phyloP scores from a whole-genome alignment of 306 rosid genomes.

The Acmispon strigosus region DNA sequence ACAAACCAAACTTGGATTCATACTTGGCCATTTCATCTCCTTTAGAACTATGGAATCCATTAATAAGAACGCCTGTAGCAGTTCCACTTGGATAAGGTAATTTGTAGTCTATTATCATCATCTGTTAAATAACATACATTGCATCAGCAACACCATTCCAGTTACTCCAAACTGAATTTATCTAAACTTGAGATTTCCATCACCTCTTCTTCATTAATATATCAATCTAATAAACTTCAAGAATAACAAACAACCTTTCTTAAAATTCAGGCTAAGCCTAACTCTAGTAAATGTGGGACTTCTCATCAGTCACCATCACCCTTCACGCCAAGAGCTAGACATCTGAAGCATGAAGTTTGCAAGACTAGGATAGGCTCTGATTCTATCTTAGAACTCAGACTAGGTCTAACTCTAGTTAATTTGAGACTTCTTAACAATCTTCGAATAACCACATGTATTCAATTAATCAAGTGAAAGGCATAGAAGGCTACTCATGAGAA shows the following conservation, averaged over 20 bases:
- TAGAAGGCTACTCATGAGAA: background rate
- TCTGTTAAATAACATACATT: slow-evolving; percentile 38
- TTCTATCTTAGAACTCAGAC: too few species aligned
- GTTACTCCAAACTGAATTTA: background rate
- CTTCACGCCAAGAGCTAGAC: too few species aligned
- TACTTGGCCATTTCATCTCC: slow-evolving; percentile 75
- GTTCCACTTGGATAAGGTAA: slow-evolving; percentile 85
- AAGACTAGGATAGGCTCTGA: too few species aligned
- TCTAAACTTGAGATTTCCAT: background rate
- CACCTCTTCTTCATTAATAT: background rate
- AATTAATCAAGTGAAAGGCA: background rate
- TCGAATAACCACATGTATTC: background rate
- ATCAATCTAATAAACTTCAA: background rate
- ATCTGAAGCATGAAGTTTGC: too few species aligned
- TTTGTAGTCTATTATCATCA: slow-evolving; percentile 75
- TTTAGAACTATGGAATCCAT: slow-evolving; percentile 81
- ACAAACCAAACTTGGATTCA: slow-evolving; percentile 10
- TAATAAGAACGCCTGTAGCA: slow-evolving; percentile 86
- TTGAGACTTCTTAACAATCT: background rate
- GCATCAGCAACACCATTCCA: slow-evolving; percentile 9
- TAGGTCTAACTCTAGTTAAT: too few species aligned
- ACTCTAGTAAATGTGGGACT: too few species aligned
- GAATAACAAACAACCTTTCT: background rate
- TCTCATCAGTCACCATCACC: too few species aligned
- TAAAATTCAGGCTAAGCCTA: too few species aligned